These are phyloP conservation scores for Porpolomopsis calyptriformis DNA, from an alignment of 768 basidiomycete genomes.

Conservation along the genomic window DNA sequence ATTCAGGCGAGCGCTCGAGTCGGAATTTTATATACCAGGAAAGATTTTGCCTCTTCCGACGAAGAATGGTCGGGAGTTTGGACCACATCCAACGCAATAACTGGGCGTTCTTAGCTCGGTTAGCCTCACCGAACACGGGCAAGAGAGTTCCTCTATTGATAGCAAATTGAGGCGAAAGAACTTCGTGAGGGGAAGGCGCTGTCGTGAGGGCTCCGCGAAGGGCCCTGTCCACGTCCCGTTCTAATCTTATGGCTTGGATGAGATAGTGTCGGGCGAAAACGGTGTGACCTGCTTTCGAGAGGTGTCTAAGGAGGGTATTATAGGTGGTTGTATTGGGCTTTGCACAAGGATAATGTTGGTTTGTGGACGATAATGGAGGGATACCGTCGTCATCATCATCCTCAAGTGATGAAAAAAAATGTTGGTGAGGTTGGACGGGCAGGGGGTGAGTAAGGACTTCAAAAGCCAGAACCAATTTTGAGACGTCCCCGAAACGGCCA, in stretches of 20 bases:
- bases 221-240: slow-evolving; percentile 24
- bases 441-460: slow-evolving; percentile 70
- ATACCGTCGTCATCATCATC: slow-evolving; percentile 54
- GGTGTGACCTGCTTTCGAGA: slow-evolving; percentile 37
- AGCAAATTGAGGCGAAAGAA: slow-evolving; percentile 41
- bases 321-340: slow-evolving; percentile 60
- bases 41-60: slow-evolving; percentile 40
- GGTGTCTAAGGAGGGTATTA: slow-evolving; percentile 47
- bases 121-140: slow-evolving; percentile 47
- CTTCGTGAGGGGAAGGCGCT: slow-evolving; percentile 21
- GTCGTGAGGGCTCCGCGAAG: slow-evolving; percentile 25
- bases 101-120: slow-evolving; percentile 45
- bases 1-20: too few relatives aligned
- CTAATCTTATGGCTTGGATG: slow-evolving; percentile 38
- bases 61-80: slow-evolving; percentile 35
- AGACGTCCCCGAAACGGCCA: slow-evolving; percentile 47
- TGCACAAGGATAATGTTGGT: slow-evolving; percentile 35
- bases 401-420: slow-evolving; percentile 46
- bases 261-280: slow-evolving; percentile 60
- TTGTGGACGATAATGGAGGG: slow-evolving; percentile 20
- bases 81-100: slow-evolving; percentile 50
- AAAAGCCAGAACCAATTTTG: slow-evolving; percentile 63
- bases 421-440: slow-evolving; percentile 34
- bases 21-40: slow-evolving; percentile 28
- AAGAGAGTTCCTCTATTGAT: slow-evolving; percentile 48